Conservation (phyloP, 345 rosid species). For the Linum usitatissimum region DNA sequence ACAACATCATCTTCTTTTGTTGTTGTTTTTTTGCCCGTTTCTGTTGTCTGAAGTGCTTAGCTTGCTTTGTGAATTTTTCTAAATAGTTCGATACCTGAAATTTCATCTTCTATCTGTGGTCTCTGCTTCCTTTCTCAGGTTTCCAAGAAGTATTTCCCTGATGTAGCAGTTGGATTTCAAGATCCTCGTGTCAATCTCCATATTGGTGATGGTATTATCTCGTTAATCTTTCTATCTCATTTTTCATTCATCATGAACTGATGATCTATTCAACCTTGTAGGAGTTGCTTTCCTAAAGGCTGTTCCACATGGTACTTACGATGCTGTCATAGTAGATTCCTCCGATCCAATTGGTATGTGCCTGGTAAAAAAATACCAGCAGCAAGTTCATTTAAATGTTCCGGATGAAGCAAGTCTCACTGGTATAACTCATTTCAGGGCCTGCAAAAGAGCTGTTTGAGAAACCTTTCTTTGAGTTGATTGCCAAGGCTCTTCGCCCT, state of each 20-base stretch:
- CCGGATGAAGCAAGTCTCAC: too few relatives aligned
- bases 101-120: too few relatives aligned
- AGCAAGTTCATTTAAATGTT: too few relatives aligned
- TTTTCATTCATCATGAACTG: too few relatives aligned
- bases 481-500: background rate
- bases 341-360: background rate
- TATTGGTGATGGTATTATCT: background rate
- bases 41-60: too few relatives aligned
- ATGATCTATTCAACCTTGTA: too few relatives aligned
- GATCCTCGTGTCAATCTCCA: background rate
- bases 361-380: too few relatives aligned
- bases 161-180: background rate
- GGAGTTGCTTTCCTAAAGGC: background rate
- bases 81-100: background rate
- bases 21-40: too few relatives aligned
- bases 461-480: background rate
- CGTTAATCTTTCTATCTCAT: too few relatives aligned
- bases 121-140: too few relatives aligned
- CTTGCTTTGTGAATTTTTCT: too few relatives aligned
- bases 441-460: constrained; percentile 1
- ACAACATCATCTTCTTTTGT: too few relatives aligned
- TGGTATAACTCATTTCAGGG: background rate
- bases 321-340: background rate
- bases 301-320: background rate
- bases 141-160: background rate